Evolutionary conservation across 2,329 filamentous ascomycete species (phyloP), one percentile per base, ranked within the genome.

Genomic region (Sclerotinia glacialis): DNA sequence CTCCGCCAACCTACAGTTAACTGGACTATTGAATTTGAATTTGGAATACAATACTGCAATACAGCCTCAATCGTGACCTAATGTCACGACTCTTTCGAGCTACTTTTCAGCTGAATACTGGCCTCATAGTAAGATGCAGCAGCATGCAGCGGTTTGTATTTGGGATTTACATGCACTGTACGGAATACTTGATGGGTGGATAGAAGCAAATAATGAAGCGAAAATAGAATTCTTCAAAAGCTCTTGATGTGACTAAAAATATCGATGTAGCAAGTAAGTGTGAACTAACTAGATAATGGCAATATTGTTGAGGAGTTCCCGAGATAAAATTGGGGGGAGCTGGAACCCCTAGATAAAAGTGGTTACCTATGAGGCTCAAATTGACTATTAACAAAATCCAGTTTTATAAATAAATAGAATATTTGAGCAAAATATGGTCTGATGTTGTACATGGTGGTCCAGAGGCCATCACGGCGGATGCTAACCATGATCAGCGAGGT

Each of bases 11-110:
- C 49, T 52, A 54, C 23, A 63, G 49, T 16, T 58, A 44, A 44
- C 26, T 37, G 44, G 23, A 60, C 54, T 65, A 65, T 65, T 44
- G 55, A 61, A 37, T 49, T 50, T 46, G 44, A 42, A 34, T 46
- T 47, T 44, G 37, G 23, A 34, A 64, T 64, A 46, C 34, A 59
- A 52, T 61, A 61, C 54, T 65, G 44, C 53, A 65, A 65, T 54
- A 65, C 53, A 50, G 63, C 53, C 63, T 65, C 63, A 59, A 21
- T 58, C n/a, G 37, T 47, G 42, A 59, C 42, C 52, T 50, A n/a
- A 37, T 62, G n/a, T 42, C 60, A 63, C 26, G 44, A 40, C 23
- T 26, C 23, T 44, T 50, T 44, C 23, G 28, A 28, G 28, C 37
- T 50, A 42, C 40, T 58, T 61, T 61, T 65, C 55, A 61, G 64